Conservation (phyloP, 805 yeast species). For the Candida multigemmis region DNA sequence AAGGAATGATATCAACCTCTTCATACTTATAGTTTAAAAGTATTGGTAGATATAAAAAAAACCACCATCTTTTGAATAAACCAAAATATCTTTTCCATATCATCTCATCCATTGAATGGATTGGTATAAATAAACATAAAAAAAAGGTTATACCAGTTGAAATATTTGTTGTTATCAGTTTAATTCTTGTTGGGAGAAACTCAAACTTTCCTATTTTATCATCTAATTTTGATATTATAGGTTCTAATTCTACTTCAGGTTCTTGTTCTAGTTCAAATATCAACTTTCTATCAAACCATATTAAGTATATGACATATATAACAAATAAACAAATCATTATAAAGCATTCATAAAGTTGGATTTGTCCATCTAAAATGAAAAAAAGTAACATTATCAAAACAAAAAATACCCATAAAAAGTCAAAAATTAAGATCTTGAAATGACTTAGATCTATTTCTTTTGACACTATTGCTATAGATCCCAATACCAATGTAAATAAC, state of each 20-base stretch:
- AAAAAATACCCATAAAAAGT: slow-evolving; percentile 19
- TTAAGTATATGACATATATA: slow-evolving; percentile 14
- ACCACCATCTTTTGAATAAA: too few species aligned
- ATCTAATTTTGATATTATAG: background rate
- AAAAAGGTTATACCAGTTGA: too few species aligned
- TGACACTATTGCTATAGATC: slow-evolving; percentile 15
- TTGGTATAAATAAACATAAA: too few species aligned
- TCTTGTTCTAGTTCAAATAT: too few species aligned
- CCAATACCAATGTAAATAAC: slow-evolving; percentile 24
- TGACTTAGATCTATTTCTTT: slow-evolving; percentile 14
- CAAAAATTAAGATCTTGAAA: slow-evolving; percentile 11
- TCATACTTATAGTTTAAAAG: too few species aligned
- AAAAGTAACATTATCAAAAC: slow-evolving; percentile 15
- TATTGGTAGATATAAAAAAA: too few species aligned
- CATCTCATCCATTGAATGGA: too few species aligned
- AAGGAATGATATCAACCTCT: too few species aligned
- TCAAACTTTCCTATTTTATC: too few species aligned
- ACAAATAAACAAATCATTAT: slow-evolving; percentile 15
- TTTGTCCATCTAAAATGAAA: slow-evolving; percentile 23
- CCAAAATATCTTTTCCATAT: too few species aligned
- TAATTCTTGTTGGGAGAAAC: too few species aligned
- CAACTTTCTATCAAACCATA: slow-evolving; percentile 8
- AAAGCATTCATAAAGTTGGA: slow-evolving; percentile 20
- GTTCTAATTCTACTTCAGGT: background rate
- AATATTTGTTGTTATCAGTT: too few species aligned